Evolutionary conservation across 2,329 filamentous ascomycete species (phyloP), one percentile per base, ranked within the genome.

Genomic region (Fusarium setosum): DNA sequence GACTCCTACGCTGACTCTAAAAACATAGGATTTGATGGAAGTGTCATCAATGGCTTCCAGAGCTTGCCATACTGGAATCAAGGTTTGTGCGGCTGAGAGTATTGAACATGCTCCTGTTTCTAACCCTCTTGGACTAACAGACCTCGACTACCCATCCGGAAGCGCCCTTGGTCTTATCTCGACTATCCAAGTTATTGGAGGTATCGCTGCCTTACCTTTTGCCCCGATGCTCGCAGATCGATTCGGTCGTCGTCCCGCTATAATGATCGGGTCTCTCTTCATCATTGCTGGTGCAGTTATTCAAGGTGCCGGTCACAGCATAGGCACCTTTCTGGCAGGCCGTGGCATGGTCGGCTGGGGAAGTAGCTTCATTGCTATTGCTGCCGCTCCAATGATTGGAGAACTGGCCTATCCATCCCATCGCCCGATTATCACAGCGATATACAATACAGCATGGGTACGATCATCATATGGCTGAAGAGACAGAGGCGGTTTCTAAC

Each of bases 361-460:
- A 0, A 63, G 62, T 10, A 59, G 59, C 12, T 67, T 77, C 26
- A 67, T 73, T 4, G 70, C 70, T 17, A 67, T 67, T 6, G 69
- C 75, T 6, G 65, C 73, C 1, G 73, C 75, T 2, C 61, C 76
- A 6, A 69, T 78, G 1, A 70, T 78, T 18, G 66, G 72, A 1
- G 75, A 78, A 52, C 56, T 77, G 8, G 74, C 75, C 4, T 74
- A 76, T 49, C 74, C 75, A 2, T 72, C 72, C 1, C 72, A 78
- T 45, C 69, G 75, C 13, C 71, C 70, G 4, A 72, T 71, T 17
- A 53, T 74, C 21, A 85, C 82, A 1, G 82, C 82, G 4, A 74
- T 86, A 5, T 86, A 84, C 76, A 85, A 85, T 53, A 81, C 67
- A 4, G 63, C 68, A 20, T 74, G 65, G 51, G 69, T 72, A 48